Base-by-base conservation (phyloP, 345 rosid species). In the Adansonia digitata region DNA sequence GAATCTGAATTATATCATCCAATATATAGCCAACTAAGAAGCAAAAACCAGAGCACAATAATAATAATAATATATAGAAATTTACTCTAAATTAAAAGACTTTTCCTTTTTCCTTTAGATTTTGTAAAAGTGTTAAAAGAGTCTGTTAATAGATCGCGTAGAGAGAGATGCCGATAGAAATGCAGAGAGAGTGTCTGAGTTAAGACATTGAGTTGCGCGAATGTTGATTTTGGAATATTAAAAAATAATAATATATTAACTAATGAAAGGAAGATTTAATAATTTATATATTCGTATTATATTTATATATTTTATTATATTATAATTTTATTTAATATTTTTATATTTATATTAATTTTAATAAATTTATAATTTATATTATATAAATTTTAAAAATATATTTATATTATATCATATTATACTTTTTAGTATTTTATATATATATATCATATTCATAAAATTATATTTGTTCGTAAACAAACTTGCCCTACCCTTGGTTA, bases 41-140 rank as follows among this genome's bases (percentile, higher is more conserved):
- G 75, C 26, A 42, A 57, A 72, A 22, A 7, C 35, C 63, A 53
- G 5, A 53, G n/a, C 74, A 14, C 2, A 69, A 53, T 39, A 7
- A 35, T n/a, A 5, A 49, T 20, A 18, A 11, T 56, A 65, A 42
- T 34, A 46, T 62, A 82, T 75, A 79, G 61, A 75, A n/a, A n/a
- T 24, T 3, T 17, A 69, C 63, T 51, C 67, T n/a, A 14, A 57
- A 71, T 57, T 65, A 43, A 62, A 29, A 29, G 61, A 70, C 27
- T 14, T 1, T 0, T 45, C 45, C 27, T 37, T 13, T 66, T 13
- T 22, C 4, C 22, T 66, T 9, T 4, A 9, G 2, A 31, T 15
- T 14, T 56, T 35, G 11, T 2, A 35, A 42, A 45, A 68, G 14
- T 13, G 31, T 14, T n/a, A n/a, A n/a, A 20, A 37, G 39, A 48